These are phyloP conservation scores for Lomentospora prolificans DNA, from an alignment of 2,329 filamentous ascomycete genomes.

Conservation along the genomic window DNA sequence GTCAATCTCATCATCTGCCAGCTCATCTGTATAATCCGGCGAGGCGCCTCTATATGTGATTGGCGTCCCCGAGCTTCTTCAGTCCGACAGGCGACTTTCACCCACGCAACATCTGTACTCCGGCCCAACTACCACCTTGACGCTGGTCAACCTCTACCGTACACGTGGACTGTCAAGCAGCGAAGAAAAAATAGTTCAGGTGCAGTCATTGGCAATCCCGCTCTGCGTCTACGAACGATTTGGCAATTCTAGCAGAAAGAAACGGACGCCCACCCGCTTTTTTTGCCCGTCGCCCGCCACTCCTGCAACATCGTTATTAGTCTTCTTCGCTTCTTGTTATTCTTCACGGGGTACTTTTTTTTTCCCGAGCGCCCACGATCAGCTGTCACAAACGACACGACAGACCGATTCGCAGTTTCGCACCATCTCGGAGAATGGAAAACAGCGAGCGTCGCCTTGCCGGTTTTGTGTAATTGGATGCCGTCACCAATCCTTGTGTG, in stretches of 20 bases:
- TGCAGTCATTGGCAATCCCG: constrained; percentile 4
- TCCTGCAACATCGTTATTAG: neutral
- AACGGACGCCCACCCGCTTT: neutral
- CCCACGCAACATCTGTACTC: neutral
- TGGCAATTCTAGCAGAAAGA: constrained; percentile 5
- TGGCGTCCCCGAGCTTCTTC: neutral
- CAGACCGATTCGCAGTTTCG: neutral
- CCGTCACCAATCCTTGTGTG: neutral
- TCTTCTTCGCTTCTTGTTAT: neutral
- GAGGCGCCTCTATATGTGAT: neutral
- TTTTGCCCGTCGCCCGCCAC: neutral
- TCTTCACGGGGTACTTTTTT: neutral
- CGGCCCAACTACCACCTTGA: constrained; percentile 3
- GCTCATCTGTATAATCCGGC: neutral
- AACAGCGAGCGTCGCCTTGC: neutral
- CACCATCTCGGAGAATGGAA: neutral
- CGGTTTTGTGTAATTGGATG: neutral
- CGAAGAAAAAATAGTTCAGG: neutral
- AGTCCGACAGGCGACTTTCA: neutral
- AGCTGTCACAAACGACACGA: neutral
- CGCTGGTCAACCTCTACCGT: constrained; percentile 1
- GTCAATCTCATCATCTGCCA: neutral
- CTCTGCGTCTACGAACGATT: neutral
- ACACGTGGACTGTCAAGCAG: constrained; percentile 5
- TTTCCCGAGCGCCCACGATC: no score